Evolutionary conservation across 345 rosid species (phyloP).

Genomic region (Hibiscus tridactylites): DNA sequence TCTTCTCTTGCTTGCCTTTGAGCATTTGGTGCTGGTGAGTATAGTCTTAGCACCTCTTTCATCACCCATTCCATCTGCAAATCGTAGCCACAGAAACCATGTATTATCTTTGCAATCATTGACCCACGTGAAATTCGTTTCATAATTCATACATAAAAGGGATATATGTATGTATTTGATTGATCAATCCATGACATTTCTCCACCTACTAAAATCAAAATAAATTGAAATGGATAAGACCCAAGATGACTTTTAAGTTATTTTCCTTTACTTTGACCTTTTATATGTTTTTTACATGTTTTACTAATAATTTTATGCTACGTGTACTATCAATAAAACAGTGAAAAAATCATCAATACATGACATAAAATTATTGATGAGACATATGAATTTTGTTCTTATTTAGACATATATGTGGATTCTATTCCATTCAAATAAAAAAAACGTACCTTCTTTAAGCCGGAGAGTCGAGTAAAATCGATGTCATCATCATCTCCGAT

Average conservation of each 20-base stretch:
- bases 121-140: neutral
- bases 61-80: slow-evolving; percentile 89
- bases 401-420: too few species aligned
- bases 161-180: neutral
- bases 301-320: too few species aligned
- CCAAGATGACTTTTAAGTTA: too few species aligned
- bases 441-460: slow-evolving; percentile 67
- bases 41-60: slow-evolving; percentile 73
- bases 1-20: slow-evolving; percentile 74
- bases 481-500: slow-evolving; percentile 38
- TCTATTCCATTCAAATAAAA: neutral
- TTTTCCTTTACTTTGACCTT: too few species aligned
- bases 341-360: too few species aligned
- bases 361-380: too few species aligned
- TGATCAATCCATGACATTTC: neutral
- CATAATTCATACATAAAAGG: neutral
- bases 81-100: neutral
- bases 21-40: slow-evolving; percentile 75
- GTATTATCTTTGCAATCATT: neutral
- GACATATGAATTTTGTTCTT: too few species aligned
- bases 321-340: too few species aligned
- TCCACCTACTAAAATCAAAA: neutral
- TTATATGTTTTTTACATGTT: too few species aligned
- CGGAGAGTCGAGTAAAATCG: slow-evolving; percentile 55
- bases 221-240: neutral